These are phyloP conservation scores for Bipolaris oryzae DNA, from an alignment of 2,329 filamentous ascomycete genomes.

Conservation along the genomic window DNA sequence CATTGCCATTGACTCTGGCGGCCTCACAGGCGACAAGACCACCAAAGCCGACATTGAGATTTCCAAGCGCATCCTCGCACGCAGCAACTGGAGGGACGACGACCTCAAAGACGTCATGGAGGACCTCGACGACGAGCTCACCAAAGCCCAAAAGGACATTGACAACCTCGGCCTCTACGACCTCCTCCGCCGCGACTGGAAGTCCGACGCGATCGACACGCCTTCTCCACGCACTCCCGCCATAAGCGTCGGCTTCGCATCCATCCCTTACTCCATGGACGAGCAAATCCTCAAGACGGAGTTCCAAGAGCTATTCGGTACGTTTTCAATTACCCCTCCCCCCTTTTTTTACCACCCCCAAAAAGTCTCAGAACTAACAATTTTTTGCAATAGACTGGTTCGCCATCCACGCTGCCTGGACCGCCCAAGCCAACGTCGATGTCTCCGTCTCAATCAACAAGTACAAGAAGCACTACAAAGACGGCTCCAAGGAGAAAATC, in stretches of 20 bases:
- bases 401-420: constrained; percentile 57
- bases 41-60: constrained; percentile 50
- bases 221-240: constrained; percentile 55
- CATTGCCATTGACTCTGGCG: constrained; percentile 55
- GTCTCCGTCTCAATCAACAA: constrained; percentile 55
- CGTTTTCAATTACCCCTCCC: neutral
- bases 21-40: constrained; percentile 45
- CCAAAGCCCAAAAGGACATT: constrained; percentile 53
- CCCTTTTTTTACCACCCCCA: too few species aligned
- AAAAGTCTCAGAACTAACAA: neutral
- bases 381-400: constrained; percentile 48
- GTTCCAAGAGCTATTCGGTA: constrained; percentile 53
- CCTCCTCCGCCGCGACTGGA: constrained; percentile 56
- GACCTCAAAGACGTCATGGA: constrained; percentile 52
- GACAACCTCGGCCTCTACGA: constrained; percentile 52
- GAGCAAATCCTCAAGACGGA: constrained; percentile 55
- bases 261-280: constrained; percentile 55
- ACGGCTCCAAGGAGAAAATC: constrained; percentile 54
- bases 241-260: constrained; percentile 55
- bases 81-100: constrained; percentile 52
- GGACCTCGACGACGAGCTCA: constrained; percentile 50
- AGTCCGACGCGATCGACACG: constrained; percentile 56
- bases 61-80: constrained; percentile 49
- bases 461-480: constrained; percentile 51
- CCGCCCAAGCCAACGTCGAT: constrained; percentile 53